Evolutionary conservation across 169 alveolate genomes (phyloP), one percentile per base, ranked within the genome.

Genomic region (Plasmodium gonderi): DNA sequence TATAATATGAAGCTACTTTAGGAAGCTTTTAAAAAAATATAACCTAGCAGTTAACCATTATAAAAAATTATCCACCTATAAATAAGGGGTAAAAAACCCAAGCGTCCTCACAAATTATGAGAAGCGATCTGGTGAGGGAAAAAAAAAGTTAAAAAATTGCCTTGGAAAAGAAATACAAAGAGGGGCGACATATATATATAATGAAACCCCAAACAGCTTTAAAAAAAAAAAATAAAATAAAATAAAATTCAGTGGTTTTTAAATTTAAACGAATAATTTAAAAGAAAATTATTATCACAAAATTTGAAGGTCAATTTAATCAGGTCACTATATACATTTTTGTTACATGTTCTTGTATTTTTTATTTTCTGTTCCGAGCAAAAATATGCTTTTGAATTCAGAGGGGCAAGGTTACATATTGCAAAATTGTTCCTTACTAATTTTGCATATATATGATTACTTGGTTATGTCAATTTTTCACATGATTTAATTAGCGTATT

Each of bases 401-500:
- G 40, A 6, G 72, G 33, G 17, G 38, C 33, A 20, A 60, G 9
- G 36, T 26, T 23, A 11, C 3, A 0, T 23, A n/a, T 29, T 36
- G 38, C 26, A n/a, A n/a, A n/a, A 60, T 17, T 54, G 17, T 60
- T 60, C n/a, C 69, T 36, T 23, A 29, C 17, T 20, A 29, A 60
- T 60, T 60, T 60, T 60, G 14, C 36, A 60, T 36, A 60, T 60
- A 36, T 60, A 60, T 60, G 72, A n/a, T 20, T 60, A 60, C 72
- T 60, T 60, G 72, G 72, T 60, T n/a, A 60, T 60, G 72, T 36
- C 72, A 60, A 60, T 20, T 60, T 60, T 60, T 60, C n/a, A 17
- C 17, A 14, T 6, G 9, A 60, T n/a, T 14, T 5, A 14, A 60
- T 36, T n/a, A 14, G 72, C 38, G 72, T 23, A 36, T 60, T 60